Evolutionary conservation across 2,329 filamentous ascomycete genomes (phyloP), one percentile per base, ranked within the genome.

Genomic region (Alternaria ventricosa): DNA sequence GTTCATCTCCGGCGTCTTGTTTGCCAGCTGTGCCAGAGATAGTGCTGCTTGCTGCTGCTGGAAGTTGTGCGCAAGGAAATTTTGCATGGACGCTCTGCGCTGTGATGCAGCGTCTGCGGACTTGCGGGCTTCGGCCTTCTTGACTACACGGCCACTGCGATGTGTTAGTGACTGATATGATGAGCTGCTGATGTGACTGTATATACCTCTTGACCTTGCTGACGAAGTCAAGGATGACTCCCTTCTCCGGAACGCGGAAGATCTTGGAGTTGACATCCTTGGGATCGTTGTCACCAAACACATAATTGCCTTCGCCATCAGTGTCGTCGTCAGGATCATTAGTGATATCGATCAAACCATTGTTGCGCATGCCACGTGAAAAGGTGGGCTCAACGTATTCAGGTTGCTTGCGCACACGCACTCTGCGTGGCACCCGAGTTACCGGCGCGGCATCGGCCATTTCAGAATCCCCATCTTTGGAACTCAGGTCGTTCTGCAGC

Each of bases 31-130:
- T 47, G 86, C 83, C 30, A 93, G 83, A 64, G 88, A 89, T 63
- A 92, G 83, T 5, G 89, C 89, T 46, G 88, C 86, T 74, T 92
- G 89, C 73, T 90, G 86, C 76, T 92, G 87, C 56, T 86, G 84
- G 20, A 92, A 69, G 33, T 77, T 66, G 51, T 73, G 75, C 64
- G 70, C 70, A 43, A 74, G 65, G 55, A 78, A 76, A 45, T 71
- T 63, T 58, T 76, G 68, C 65, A 75, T 71, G 25, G 72, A 70
- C 30, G 66, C 61, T 58, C 74, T 71, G 66, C 69, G 73, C 55
- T 69, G 70, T 27, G 66, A 68, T 60, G 65, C 64, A 50, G 43
- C 55, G 45, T 60, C 67, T 45, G 60, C 60, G 22, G 60, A 53
- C 43, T 69, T 66, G 47, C 51, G 68, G 43, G 64, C 60, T 47